These are phyloP conservation scores for Aspergillus sp. DNA, from an alignment of 2,329 filamentous ascomycete genomes.

Conservation along the genomic window DNA sequence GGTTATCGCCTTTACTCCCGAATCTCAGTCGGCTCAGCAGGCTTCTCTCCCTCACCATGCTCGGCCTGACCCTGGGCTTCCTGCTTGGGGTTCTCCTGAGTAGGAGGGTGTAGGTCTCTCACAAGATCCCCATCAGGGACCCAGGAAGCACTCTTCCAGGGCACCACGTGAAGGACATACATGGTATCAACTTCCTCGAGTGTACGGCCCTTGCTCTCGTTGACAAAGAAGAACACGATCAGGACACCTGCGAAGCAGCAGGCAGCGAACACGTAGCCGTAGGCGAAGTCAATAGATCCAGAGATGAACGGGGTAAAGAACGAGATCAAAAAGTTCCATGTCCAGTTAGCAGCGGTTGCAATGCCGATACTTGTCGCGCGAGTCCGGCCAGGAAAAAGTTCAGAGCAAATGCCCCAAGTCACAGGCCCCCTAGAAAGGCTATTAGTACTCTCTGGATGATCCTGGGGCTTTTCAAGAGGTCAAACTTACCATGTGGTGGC, in stretches of 20 bases:
- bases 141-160: slow-evolving; percentile 61
- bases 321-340: slow-evolving; percentile 71
- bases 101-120: slow-evolving; percentile 24
- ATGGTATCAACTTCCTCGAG: slow-evolving; percentile 80
- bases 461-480: not conserved
- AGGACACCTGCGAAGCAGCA: slow-evolving; percentile 66
- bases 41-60: slow-evolving; percentile 14
- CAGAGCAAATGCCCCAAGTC: too few species aligned
- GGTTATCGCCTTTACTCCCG: slow-evolving; percentile 15
- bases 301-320: slow-evolving; percentile 84
- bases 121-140: slow-evolving; percentile 34
- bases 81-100: slow-evolving; percentile 2
- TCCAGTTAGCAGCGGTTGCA: slow-evolving; percentile 66
- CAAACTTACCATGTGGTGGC: slow-evolving; percentile 57
- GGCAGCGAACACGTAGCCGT: slow-evolving; percentile 75
- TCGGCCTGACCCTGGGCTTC: slow-evolving; percentile 13
- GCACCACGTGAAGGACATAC: slow-evolving; percentile 66
- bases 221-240: slow-evolving; percentile 75
- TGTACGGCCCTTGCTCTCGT: slow-evolving; percentile 70
- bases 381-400: too few species aligned
- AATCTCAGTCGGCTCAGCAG: slow-evolving; percentile 18
- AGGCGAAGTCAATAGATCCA: slow-evolving; percentile 68
- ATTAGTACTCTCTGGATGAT: too few species aligned
- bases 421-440: slow-evolving; percentile 43
- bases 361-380: too few species aligned